Percentiles rank a stretch among this genome's conserved stretches.
Evolutionary conservation across 2,329 filamentous ascomycete genomes (phyloP).

Genomic region (Rhynchosporium agropyri): DNA sequence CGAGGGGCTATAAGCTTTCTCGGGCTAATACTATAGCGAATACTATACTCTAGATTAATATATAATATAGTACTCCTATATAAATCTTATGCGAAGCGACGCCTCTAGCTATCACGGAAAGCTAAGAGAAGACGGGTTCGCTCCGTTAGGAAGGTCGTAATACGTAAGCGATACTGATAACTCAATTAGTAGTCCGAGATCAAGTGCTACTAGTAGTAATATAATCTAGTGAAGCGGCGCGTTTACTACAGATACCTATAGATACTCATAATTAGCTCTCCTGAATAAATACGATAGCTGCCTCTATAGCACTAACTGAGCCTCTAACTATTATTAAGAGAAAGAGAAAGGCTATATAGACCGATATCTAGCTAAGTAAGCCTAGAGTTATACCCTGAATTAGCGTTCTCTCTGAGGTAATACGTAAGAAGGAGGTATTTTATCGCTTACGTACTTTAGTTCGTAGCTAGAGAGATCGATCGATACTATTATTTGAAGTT

Average conservation of each 20-base stretch:
- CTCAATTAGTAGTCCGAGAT: slow-evolving; percentile 15
- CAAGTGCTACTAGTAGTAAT: slow-evolving; percentile 10
- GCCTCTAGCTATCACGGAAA: not conserved
- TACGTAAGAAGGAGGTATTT: slow-evolving; percentile 21
- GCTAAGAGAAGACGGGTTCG: not conserved
- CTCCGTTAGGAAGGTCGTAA: slow-evolving; percentile 16
- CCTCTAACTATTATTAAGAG: slow-evolving; percentile 1
- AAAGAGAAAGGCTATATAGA: slow-evolving; percentile 17
- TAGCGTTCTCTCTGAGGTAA: slow-evolving; percentile 14
- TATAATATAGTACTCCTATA: slow-evolving; percentile 8
- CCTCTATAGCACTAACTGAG: not conserved
- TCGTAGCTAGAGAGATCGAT: slow-evolving; percentile 18
- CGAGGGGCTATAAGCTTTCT: slow-evolving; percentile 1
- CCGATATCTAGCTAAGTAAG: slow-evolving; percentile 14
- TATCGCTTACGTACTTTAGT: slow-evolving; percentile 19
- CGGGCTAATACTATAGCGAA: slow-evolving; percentile 1
- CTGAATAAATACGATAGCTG: slow-evolving; percentile 6
- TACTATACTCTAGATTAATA: slow-evolving; percentile 10
- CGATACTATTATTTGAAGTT: slow-evolving; percentile 16
- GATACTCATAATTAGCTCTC: not conserved
- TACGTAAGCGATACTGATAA: slow-evolving; percentile 3
- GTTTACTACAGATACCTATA: slow-evolving; percentile 2
- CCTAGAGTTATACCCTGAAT: slow-evolving; percentile 17
- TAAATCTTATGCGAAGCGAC: not conserved
- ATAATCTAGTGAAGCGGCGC: slow-evolving; percentile 14